These are phyloP conservation scores for Cardamine chenopodiifolia DNA, from an alignment of 345 rosid species.

Conservation along the genomic window DNA sequence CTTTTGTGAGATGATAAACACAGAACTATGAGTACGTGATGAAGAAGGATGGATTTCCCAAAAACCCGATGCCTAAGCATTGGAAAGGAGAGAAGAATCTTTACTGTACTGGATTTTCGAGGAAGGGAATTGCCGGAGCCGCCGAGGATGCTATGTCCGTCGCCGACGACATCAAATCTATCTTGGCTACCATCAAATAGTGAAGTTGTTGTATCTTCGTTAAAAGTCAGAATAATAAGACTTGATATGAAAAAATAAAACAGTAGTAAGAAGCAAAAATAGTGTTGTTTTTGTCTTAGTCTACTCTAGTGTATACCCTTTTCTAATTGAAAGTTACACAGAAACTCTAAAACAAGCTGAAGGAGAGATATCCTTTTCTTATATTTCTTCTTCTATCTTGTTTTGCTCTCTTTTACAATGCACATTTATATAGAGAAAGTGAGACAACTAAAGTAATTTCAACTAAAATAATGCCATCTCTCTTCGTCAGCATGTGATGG, in stretches of 20 bases:
- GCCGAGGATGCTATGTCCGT: constrained; percentile 52
- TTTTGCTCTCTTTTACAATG: too few species aligned
- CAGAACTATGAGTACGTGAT: constrained; percentile 48
- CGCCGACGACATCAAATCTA: constrained; percentile 44
- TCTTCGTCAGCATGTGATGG: too few species aligned
- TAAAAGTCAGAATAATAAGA: not conserved
- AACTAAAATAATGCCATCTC: too few species aligned
- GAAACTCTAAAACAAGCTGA: too few species aligned
- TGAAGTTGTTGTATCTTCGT: not conserved
- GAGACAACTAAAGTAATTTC: too few species aligned
- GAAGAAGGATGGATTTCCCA: constrained; percentile 52
- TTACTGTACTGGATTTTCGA: constrained; percentile 55
- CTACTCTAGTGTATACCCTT: too few species aligned
- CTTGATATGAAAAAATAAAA: not conserved
- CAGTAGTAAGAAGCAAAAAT: not conserved
- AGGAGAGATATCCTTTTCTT: too few species aligned
- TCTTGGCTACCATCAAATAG: not conserved
- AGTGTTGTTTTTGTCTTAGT: not conserved
- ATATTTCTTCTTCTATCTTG: too few species aligned
- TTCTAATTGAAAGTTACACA: too few species aligned
- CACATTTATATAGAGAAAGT: too few species aligned
- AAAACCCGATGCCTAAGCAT: constrained; percentile 35
- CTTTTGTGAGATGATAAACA: constrained; percentile 22
- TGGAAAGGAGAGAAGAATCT: constrained; percentile 65
- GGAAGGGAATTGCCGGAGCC: constrained; percentile 53